Conservation (phyloP, 2,329 filamentous ascomycete species). For the Cytospora piceae region DNA sequence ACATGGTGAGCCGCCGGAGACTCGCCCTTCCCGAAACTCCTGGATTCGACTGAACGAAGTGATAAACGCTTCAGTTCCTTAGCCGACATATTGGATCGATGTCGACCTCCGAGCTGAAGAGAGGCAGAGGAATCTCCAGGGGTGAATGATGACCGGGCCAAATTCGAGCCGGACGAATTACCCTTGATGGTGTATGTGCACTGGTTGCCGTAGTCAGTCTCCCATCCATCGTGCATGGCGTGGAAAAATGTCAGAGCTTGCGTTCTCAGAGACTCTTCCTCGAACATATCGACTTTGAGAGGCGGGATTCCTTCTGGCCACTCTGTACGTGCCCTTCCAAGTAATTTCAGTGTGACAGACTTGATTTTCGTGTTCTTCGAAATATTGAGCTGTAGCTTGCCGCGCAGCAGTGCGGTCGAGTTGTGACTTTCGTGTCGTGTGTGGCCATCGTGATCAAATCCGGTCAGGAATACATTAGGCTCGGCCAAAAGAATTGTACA, state of each 20-base stretch:
- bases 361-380: conserved; percentile 93
- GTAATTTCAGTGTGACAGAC: conserved; percentile 83
- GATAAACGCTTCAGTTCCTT: conserved; percentile 71
- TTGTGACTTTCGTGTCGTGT: conserved; percentile 59
- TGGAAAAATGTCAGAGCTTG: conserved; percentile 95
- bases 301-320: conserved; percentile 97
- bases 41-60: conserved; percentile 77
- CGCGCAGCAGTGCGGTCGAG: conserved; percentile 79
- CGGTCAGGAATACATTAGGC: conserved; percentile 78
- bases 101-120: conserved; percentile 38
- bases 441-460: conserved; percentile 73
- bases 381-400: conserved; percentile 79
- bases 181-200: conserved; percentile 58
- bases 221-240: conserved; percentile 64
- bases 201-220: conserved; percentile 65
- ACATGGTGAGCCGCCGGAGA: conserved; percentile 62
- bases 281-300: conserved; percentile 78
- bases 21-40: conserved; percentile 84
- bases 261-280: conserved; percentile 83
- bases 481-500: conserved; percentile 78
- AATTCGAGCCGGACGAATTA: conserved; percentile 42
- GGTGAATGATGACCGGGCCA: conserved; percentile 31
- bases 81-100: conserved; percentile 42
- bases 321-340: conserved; percentile 83
- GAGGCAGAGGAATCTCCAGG: conserved; percentile 40